Percentiles rank a stretch among this genome's conserved stretches.
These are phyloP conservation scores for Boletus mariae DNA, from an alignment of 1,284 basidiomycete species.

Conservation along the genomic window DNA sequence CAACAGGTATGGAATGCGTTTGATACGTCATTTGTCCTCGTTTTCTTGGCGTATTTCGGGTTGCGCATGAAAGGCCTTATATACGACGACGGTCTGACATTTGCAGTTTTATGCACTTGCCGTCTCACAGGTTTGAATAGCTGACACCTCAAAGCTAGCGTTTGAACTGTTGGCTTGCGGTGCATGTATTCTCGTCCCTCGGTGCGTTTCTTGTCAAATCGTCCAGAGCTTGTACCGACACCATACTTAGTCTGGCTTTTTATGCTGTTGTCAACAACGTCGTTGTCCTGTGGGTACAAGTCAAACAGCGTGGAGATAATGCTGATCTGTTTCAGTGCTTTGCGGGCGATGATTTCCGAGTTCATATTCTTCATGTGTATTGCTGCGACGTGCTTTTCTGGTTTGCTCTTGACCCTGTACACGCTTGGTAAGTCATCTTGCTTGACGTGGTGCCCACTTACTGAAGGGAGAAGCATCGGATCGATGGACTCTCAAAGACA, in stretches of 20 bases:
- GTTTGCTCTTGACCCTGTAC: slow-evolving; percentile 81
- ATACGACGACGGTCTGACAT: slow-evolving; percentile 45
- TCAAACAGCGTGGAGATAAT: background rate
- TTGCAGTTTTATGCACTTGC: background rate
- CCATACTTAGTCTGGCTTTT: slow-evolving; percentile 62
- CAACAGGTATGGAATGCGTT: slow-evolving; percentile 83
- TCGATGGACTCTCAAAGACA: slow-evolving; percentile 65
- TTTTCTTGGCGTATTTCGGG: slow-evolving; percentile 68
- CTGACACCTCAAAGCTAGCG: slow-evolving; percentile 58
- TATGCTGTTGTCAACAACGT: slow-evolving; percentile 83
- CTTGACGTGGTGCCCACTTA: background rate
- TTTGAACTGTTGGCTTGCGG: slow-evolving; percentile 84
- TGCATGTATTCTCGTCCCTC: slow-evolving; percentile 84
- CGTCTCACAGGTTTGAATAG: slow-evolving; percentile 33
- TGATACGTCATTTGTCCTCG: slow-evolving; percentile 71
- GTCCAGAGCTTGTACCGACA: slow-evolving; percentile 3
- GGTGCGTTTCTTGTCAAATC: slow-evolving; percentile 38
- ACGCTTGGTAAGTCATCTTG: slow-evolving; percentile 51
- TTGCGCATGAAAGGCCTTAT: slow-evolving; percentile 66
- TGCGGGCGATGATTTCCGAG: slow-evolving; percentile 73
- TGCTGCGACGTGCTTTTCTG: slow-evolving; percentile 82
- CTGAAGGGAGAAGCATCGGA: slow-evolving; percentile 38
- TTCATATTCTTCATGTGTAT: slow-evolving; percentile 85
- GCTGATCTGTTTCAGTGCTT: slow-evolving; percentile 45
- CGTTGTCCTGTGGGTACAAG: slow-evolving; percentile 61